Evolutionary conservation across 1,139 yeast genomes (phyloP), one percentile per base, ranked within the genome.

Genomic region (Lodderomyces beijingensis): DNA sequence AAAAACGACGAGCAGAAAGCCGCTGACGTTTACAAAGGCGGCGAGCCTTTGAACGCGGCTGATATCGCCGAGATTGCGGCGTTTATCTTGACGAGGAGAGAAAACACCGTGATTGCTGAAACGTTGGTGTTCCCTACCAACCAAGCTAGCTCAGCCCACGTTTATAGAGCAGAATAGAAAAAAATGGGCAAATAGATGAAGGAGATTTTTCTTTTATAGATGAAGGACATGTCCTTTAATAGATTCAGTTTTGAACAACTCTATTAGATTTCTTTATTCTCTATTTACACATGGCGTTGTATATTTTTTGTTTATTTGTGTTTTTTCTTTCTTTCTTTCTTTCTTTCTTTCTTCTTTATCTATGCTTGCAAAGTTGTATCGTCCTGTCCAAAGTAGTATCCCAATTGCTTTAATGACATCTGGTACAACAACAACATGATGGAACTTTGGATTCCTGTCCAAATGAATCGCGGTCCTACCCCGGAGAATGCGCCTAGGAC

Each of bases 361-460:
- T 23, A 10, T 10, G 25, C 25, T 12, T 23, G 14, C n/a, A 23
- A 23, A 6, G 10, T 10, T 23, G 7, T 14, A 7, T 14, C 12
- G 12, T 23, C 25, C 11, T 7, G 10, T 7, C 48, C 53, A 23
- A 58, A 39, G 17, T 50, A 36, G 6, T 43, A 37, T 39, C 62
- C 69, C 31, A 74, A 54, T 24, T 62, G 56, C 44, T 64, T 62
- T 43, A 75, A 57, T 9, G 77, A 60, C 20, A 71, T 55, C 45
- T 91, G 98, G 59, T 91, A 91, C 31, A 89, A 65, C 42, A 91
- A 65, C 43, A 93, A 69, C 98, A 93, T 91, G 36, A 91, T 83
- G 41, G 96, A 85, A 56, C 96, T 86, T 56, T 91, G 98, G 11
- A 89, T 70, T 43, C 95, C 87, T 1, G 98, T 89, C 98, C 98